Evolutionary conservation across 179 eudicot species (phyloP), one percentile per base, ranked within the genome.

Genomic region (Pouteria campechiana): DNA sequence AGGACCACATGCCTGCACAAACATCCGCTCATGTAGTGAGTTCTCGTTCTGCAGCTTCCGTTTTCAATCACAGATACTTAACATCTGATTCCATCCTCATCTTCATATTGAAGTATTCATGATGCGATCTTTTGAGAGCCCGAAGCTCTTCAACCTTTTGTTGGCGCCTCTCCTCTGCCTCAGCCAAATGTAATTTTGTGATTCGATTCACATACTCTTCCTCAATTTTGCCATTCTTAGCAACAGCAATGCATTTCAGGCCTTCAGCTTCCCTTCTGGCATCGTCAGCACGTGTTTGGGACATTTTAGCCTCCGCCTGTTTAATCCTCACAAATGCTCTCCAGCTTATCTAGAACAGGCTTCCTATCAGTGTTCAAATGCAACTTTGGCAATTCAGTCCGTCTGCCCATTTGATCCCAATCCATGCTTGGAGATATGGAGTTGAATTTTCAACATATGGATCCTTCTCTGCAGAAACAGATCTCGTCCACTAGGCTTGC

Each of bases 261-360:
- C 84, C 84, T 44, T 82, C 96, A 6, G 96, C 82, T 55, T 90
- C 98, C 64, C 83, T 72, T 31, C 84, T 73, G 35, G 98, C 98
- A 48, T 79, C 84, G 48, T 86, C 95, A n/a, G 98, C 96, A 0
- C 93, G 93, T 17, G 69, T 42, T 63, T 86, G 95, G 56, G 82
- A 90, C 90, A 90, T 76, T 41, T 79, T 67, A 24, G 96, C 81
- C 57, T 90, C 98, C 2, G 96, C 96, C 21, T 50, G 84, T 51
- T 90, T 90, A 36, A 86, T 78, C 57, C 76, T 73, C 55, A 90
- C 82, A 15, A n/a, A 90, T 73, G 64, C 81, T 68, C 35, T 82
- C 98, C 46, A 90, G 50, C 49, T 86, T 96, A 48, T 86, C 92
- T 32, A 68, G 65, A 25, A 61, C 69, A 0, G 74, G 74, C n/a